A percentile compares a stretch with the other conserved stretches of the same genome.
phyloP scores from a whole-genome alignment of 2,329 filamentous ascomycete species.

The Thielaviopsis euricoi region DNA sequence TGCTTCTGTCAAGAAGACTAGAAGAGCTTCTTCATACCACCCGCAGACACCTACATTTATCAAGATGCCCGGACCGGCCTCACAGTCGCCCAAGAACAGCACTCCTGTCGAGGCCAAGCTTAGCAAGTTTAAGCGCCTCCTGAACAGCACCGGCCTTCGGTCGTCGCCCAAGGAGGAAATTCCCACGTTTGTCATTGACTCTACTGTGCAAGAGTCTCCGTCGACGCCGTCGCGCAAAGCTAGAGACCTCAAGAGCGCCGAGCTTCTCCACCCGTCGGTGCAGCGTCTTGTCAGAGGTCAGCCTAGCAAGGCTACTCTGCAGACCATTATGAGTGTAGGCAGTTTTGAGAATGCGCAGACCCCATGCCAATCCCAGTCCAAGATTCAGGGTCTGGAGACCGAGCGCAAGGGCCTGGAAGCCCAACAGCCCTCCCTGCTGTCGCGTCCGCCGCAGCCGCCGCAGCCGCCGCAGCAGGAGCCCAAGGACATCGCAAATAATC shows the following conservation, averaged over 20 bases:
- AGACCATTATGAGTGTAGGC: constrained; percentile 33
- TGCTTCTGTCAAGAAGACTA: not conserved
- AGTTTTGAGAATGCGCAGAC: constrained; percentile 22
- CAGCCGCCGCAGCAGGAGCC: not conserved
- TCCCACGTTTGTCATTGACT: constrained; percentile 18
- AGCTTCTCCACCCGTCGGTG: constrained; percentile 17
- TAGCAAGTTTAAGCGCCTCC: constrained; percentile 24
- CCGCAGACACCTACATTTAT: constrained; percentile 1
- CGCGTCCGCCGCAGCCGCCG: too few species aligned
- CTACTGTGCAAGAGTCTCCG: constrained; percentile 19
- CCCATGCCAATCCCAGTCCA: constrained; percentile 10
- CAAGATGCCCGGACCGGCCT: not conserved
- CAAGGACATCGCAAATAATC: not conserved
- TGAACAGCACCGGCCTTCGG: constrained; percentile 20
- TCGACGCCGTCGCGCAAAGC: constrained; percentile 13
- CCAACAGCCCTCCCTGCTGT: not conserved
- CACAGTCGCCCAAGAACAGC: not conserved
- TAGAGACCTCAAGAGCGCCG: constrained; percentile 21
- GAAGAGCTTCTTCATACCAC: constrained; percentile 5
- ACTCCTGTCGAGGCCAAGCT: constrained; percentile 15
- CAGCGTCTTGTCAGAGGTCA: constrained; percentile 23
- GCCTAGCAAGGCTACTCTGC: constrained; percentile 30
- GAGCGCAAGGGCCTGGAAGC: too few species aligned
- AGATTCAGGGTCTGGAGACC: constrained; percentile 13
- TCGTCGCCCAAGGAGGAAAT: constrained; percentile 10